These are phyloP conservation scores for Solanum hybrid DNA, from an alignment of 305 asterid genomes.

Conservation along the genomic window DNA sequence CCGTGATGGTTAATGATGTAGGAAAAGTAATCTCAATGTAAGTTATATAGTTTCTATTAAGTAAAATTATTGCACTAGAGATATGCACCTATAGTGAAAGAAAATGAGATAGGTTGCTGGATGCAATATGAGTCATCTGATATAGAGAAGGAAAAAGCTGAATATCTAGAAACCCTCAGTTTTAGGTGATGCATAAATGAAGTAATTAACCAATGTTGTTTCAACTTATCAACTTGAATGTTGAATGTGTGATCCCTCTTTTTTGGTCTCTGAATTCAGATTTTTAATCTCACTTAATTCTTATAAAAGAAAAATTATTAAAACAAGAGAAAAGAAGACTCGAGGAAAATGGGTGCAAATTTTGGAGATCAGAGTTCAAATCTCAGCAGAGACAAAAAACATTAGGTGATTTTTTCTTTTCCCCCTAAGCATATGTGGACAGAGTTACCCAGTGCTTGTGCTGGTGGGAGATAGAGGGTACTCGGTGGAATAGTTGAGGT, in stretches of 20 bases:
- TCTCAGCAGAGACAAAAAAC: background rate
- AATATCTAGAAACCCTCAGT: background rate
- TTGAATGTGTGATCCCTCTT: background rate
- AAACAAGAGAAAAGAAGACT: background rate
- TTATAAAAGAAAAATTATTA: background rate
- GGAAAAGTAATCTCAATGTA: background rate
- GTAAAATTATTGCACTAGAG: background rate
- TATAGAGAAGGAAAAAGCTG: background rate
- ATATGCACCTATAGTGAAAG: slow-evolving; percentile 2
- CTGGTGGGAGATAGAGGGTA: background rate
- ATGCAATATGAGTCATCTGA: background rate
- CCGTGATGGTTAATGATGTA: background rate
- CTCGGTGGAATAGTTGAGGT: background rate
- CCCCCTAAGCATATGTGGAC: background rate
- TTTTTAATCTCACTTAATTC: background rate
- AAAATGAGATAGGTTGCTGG: background rate
- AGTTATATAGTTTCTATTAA: background rate
- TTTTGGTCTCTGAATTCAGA: background rate
- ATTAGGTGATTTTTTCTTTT: background rate
- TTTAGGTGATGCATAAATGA: background rate
- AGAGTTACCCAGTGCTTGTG: background rate
- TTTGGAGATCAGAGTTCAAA: background rate
- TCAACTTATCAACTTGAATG: background rate
- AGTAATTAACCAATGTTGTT: background rate
- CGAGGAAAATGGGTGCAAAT: background rate